Base-by-base conservation (phyloP, 2,329 filamentous ascomycete genomes). In the Aspergillus costaricaensis region DNA sequence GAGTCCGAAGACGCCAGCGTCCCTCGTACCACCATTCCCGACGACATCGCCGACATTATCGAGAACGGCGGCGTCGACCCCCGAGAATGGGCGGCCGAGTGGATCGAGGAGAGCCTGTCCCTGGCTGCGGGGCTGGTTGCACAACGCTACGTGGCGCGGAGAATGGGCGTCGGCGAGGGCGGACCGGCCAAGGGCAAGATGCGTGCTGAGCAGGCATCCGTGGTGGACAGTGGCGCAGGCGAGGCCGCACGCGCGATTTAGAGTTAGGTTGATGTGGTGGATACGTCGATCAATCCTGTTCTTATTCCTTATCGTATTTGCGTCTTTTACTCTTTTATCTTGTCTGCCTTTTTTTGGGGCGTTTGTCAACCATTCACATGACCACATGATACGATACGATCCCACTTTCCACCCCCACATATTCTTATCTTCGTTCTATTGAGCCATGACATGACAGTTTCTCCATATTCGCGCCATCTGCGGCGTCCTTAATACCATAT, bases 21-120 rank as follows among this genome's bases (percentile, higher is more conserved):
- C 6, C 67, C 72, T 2, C 72, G 61, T 38, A 62, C 70, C 6
- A 65, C 70, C 2, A 77, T 93, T 36, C 94, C 95, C 0, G 89
- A 91, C 27, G 92, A 93, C 71, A 97, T 99, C 69, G 84, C 86
- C 21, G 91, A 94, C 66, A 96, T 98, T 64, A 86, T 99, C 53
- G 80, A 85, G 58, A 81, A 78, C 55, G 87, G 87, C 15, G 87
- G 86, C 9, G 91, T 98, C 2, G 95, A 99, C 72, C 95, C 95
- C 0, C 85, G 95, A 60, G 95, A 99, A 76, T 99, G 95, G 95
- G 91, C 96, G 39, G 90, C 93, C 3, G 95, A 98, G 77, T 99
- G 95, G 95, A 85, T 99, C 50, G 94, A 98, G 79, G 94, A 98
- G 79, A 81, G 88, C 0, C 82, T 99, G 32, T 87, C 83, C 43